Evolutionary conservation across 2,329 filamentous ascomycete genomes (phyloP).

Genomic region (Tolypocladium ophioglossoides): DNA sequence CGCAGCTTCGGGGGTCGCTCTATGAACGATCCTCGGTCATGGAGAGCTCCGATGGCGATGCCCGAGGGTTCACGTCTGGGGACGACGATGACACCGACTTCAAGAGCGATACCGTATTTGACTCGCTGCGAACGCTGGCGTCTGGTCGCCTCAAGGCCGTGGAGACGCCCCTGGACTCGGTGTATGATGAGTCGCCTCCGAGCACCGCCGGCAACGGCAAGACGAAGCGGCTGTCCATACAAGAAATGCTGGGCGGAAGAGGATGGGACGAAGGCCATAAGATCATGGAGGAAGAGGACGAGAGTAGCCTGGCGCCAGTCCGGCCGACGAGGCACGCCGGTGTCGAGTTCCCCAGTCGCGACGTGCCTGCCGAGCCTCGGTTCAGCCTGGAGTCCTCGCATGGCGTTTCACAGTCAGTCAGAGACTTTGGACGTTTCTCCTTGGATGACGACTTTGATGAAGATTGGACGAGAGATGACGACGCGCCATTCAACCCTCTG

Average conservation of each 20-base stretch:
- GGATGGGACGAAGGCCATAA: constrained; percentile 44
- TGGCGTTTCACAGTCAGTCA: constrained; percentile 21
- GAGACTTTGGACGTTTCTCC: constrained; percentile 40
- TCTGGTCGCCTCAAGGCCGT: constrained; percentile 56
- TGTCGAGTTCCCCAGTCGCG: constrained; percentile 4
- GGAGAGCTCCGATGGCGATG: constrained; percentile 60
- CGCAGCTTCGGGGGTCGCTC: constrained; percentile 20
- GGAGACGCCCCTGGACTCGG: constrained; percentile 64
- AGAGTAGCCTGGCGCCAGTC: constrained; percentile 42
- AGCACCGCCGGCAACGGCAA: constrained; percentile 42
- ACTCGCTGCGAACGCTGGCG: constrained; percentile 62
- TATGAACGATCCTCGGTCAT: constrained; percentile 43
- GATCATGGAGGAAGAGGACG: constrained; percentile 56
- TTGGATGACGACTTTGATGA: constrained; percentile 53
- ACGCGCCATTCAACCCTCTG: constrained; percentile 42
- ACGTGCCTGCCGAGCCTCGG: constrained; percentile 9
- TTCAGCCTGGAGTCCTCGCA: constrained; percentile 19
- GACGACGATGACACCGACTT: constrained; percentile 73
- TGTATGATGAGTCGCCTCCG: constrained; percentile 71
- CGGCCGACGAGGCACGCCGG: constrained; percentile 23
- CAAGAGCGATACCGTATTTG: constrained; percentile 66
- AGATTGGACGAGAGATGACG: constrained; percentile 48
- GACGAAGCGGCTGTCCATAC: constrained; percentile 45
- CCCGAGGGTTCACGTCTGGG: constrained; percentile 51
- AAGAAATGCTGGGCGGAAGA: constrained; percentile 45